Base-by-base conservation (phyloP, 1,284 basidiomycete species). In the Athelia sp. region DNA sequence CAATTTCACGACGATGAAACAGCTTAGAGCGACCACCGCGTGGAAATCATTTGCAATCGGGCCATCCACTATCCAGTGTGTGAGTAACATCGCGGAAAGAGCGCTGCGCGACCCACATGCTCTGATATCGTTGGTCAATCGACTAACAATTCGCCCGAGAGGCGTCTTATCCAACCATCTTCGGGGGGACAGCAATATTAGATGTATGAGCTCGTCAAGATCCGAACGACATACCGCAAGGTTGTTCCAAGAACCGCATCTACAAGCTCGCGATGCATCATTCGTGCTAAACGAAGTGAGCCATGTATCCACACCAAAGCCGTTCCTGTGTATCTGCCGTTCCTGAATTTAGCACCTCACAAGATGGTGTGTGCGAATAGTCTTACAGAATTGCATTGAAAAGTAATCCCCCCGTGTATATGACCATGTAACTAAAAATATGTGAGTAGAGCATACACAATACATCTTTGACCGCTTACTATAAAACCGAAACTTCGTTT, bases 111-210 rank as follows among this genome's bases (percentile, higher is more conserved):
- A 10, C 34, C 36, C 47, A 50, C 42, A 59, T 56, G 51, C 67
- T 65, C 53, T 48, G 21, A 81, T 79, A 57, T 82, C 80, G 52
- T 78, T 76, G 13, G 79, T 81, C 58, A 79, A 81, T 47, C 79
- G 68, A 43, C 73, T 65, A 50, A 81, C 71, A 46, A 81, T 74
- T 26, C 79, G 68, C 21, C 78, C 77, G 3, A 75, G 73, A 0
- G 80, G 80, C 3, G 78, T 80, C 15, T 68, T 67, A 57, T 82
- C 79, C 19, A 81, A 63, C 74, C 79, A 75, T 51, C 68, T 44
- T 15, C 21, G 17, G 43, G 8, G 10, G 23, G n/a, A n/a, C n/a
- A n/a, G n/a, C n/a, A 26, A 44, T 9, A 4, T 11, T 4, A 23
- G 6, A 18, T 23, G 4, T 6, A n/a, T 11, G 4, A 9, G 15